Evolutionary conservation across 2,329 filamentous ascomycete genomes (phyloP), one percentile per base, ranked within the genome.

Genomic region (Arthrobotrys conoides): DNA sequence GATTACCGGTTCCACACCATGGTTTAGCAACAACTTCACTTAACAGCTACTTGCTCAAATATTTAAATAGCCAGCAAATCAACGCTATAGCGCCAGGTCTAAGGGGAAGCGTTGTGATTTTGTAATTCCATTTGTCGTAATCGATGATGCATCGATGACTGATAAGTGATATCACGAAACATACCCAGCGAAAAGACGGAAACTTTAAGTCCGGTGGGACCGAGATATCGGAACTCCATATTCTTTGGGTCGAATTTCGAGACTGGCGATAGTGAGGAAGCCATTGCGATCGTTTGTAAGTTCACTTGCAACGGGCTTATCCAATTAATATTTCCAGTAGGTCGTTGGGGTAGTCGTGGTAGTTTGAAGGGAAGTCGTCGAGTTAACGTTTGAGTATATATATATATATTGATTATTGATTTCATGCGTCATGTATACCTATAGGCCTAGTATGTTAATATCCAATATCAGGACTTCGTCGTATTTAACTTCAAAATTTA

Each of bases 151-250:
- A n/a, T n/a, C n/a, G n/a, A n/a, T n/a, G n/a, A n/a, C n/a, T n/a
- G n/a, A n/a, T n/a, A n/a, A n/a, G n/a, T n/a, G n/a, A n/a, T n/a
- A n/a, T 14, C 12, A 1, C 27, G 49, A 41, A 4, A 68, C 75
- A 1, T 68, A 78, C 84, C 86, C 0, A 87, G 81, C 0, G 84
- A 85, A 57, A 86, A 83, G 51, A 84, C 85, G 63, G 84, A 86
- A 57, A 86, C 85, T 76, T 86, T 85, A 18, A 86, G 82, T 20
- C 85, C 85, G 4, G 83, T 84, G n/a, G 82, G 83, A 33, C 85
- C 85, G 1, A 86, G 82, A 81, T 85, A 84, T 68, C 85, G 84
- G 81, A 86, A 86, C 80, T 85, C 82, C 85, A 86, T 86, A 72
- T 83, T 82, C 80, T 78, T 72, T 0, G 78, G 71, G 55, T 80